Conservation (phyloP, 257 asterid genomes). For the Agastache rugosa region DNA sequence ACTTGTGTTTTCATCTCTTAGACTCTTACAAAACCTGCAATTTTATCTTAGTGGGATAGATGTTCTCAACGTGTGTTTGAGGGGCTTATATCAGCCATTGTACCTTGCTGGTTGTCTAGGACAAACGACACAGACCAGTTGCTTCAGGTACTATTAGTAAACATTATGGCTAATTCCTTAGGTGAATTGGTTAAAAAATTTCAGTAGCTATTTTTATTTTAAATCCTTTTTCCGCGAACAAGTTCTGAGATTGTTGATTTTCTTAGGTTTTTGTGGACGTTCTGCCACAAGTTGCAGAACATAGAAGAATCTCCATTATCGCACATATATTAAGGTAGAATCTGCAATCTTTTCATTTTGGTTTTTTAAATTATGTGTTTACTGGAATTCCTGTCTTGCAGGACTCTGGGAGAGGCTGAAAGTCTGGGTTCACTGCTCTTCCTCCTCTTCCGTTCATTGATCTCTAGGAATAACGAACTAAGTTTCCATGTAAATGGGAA, state of each 20-base stretch:
- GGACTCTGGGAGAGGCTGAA: slow-evolving; percentile 77
- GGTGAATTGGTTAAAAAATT: not conserved
- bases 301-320: slow-evolving; percentile 69
- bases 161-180: slow-evolving; percentile 18
- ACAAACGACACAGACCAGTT: slow-evolving; percentile 59
- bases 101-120: slow-evolving; percentile 87
- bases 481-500: slow-evolving; percentile 42
- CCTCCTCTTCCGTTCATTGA: slow-evolving; percentile 72
- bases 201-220: slow-evolving; percentile 14
- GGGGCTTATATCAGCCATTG: slow-evolving; percentile 80
- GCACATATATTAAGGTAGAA: slow-evolving; percentile 71
- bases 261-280: slow-evolving; percentile 77
- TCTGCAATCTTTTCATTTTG: slow-evolving; percentile 22
- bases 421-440: slow-evolving; percentile 79
- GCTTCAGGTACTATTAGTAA: slow-evolving; percentile 69
- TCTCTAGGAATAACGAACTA: slow-evolving; percentile 53
- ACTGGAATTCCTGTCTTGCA: slow-evolving; percentile 57
- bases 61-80: slow-evolving; percentile 82
- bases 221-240: not conserved
- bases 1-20: not conserved
- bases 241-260: slow-evolving; percentile 34
- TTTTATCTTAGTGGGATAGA: slow-evolving; percentile 80
- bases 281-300: slow-evolving; percentile 77
- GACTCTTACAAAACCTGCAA: slow-evolving; percentile 5
- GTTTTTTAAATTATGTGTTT: slow-evolving; percentile 28